These are phyloP conservation scores for Myxozyma neglecta DNA, from an alignment of 805 yeast species.

Conservation along the genomic window DNA sequence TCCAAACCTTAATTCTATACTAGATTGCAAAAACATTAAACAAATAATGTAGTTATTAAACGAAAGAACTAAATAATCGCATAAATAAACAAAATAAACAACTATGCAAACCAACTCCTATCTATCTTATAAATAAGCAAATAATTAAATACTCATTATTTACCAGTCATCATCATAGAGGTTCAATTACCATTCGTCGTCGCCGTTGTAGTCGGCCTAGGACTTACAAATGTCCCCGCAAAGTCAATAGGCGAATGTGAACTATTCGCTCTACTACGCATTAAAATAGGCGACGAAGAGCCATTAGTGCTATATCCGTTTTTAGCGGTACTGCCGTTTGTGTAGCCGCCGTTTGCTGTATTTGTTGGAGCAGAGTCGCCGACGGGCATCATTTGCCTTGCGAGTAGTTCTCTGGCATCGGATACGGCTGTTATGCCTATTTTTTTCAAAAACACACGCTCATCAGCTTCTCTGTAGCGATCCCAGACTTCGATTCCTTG, in stretches of 20 bases:
- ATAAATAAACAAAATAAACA: no score
- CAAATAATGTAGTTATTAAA: no score
- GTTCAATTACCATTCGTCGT: no score
- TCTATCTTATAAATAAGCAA: no score
- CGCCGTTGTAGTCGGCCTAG: background rate
- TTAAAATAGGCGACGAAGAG: background rate
- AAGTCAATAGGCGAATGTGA: background rate
- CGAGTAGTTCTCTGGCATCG: conserved; percentile 17
- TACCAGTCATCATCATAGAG: no score
- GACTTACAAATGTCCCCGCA: background rate
- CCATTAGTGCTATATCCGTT: background rate
- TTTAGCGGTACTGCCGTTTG: background rate
- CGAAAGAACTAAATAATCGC: no score
- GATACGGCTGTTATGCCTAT: conserved; percentile 19
- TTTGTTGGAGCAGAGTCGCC: background rate
- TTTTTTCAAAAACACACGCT: conserved; percentile 28
- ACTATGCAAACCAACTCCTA: no score
- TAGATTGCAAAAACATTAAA: no score
- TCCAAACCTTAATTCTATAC: no score
- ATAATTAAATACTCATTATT: no score
- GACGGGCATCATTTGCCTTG: conserved; percentile 11
- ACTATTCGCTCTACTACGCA: conserved; percentile 6
- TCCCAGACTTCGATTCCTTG: conserved; percentile 30
- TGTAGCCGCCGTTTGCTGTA: background rate
- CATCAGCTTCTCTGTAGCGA: conserved; percentile 29